Evolutionary conservation across 345 rosid genomes (phyloP), one percentile per base, ranked within the genome.

Genomic region (thale cress (Arabidopsis thaliana)): DNA sequence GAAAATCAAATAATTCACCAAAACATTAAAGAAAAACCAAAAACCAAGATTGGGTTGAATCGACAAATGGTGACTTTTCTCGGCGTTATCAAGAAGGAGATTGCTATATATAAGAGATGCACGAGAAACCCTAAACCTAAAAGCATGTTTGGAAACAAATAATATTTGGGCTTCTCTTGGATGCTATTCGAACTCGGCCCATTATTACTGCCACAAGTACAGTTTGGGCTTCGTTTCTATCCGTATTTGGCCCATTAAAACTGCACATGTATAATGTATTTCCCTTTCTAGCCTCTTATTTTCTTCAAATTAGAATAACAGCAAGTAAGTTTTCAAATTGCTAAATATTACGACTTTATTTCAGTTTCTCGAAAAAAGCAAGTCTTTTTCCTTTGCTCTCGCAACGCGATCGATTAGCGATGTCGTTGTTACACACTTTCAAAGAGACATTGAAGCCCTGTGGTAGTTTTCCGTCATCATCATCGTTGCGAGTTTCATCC

Each of bases 361-460:
- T 24, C 45, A 46, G 20, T 8, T 37, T 61, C 61, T 50, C 28
- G 33, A 11, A 62, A 28, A 61, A 12, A 16, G 7, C 2, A 9
- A 12, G 4, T 8, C 3, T 46, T 34, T 5, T 32, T 55, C 8
- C 10, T 10, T 6, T 67, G 20, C 40, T 42, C 64, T 4, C 1
- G 16, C 40, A 68, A 5, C 41, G 75, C 14, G 45, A 64, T 56
- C 38, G 71, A 56, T 57, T 28, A 64, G 72, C 66, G 59, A 85
- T 86, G 95, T 84, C 88, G 46, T 80, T 82, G 57, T 78, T 86
- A 55, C 87, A 72, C 71, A 72, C 63, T 28, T 87, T 86, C 59
- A 89, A 91, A 81, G 88, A 89, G 83, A 85, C 86, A 37, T 84
- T 94, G 30, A 90, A 85, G 70, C 95, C 90, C 60, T 94, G 96